Percentiles rank a stretch among this genome's conserved stretches.
Evolutionary conservation across 148 eudicot genomes (phyloP).

Genomic region (Vaccinium darrowii): DNA sequence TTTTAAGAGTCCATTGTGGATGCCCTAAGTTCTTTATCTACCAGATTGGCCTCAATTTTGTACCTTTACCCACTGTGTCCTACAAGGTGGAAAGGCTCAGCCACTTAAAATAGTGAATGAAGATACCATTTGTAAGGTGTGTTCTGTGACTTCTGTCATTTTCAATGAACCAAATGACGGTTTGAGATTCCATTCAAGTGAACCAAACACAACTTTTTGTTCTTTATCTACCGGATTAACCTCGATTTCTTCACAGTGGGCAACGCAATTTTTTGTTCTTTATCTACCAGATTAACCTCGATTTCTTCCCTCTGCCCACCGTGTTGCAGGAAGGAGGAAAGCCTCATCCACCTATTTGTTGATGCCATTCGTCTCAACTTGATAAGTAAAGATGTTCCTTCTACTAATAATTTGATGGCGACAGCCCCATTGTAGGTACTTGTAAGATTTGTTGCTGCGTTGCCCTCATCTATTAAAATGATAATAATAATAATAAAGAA

Average conservation of each 20-base stretch:
- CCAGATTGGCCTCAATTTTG: not conserved
- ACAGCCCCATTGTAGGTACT: not conserved
- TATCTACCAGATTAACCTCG: too few species aligned
- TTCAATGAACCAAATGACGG: not conserved
- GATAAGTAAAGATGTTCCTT: not conserved
- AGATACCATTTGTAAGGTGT: not conserved
- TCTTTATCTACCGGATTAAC: too few species aligned
- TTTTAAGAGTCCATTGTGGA: too few species aligned
- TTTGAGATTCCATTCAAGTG: not conserved
- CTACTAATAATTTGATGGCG: not conserved
- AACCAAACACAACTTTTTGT: not conserved
- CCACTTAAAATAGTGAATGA: not conserved
- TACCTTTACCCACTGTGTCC: not conserved
- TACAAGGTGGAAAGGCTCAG: not conserved
- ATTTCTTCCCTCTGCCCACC: too few species aligned
- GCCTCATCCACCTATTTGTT: too few species aligned
- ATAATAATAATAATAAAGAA: too few species aligned
- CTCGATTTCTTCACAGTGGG: too few species aligned
- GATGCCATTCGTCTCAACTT: too few species aligned
- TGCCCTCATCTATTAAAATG: not conserved
- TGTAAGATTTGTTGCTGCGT: not conserved
- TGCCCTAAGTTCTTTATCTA: too few species aligned
- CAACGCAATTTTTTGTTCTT: not conserved
- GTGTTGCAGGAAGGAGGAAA: too few species aligned
- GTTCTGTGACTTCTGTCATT: not conserved